A percentile compares a stretch with the other conserved stretches of the same genome.
These are phyloP conservation scores for Hypsizygus marmoreus DNA, from an alignment of 768 basidiomycete species.

Conservation along the genomic window DNA sequence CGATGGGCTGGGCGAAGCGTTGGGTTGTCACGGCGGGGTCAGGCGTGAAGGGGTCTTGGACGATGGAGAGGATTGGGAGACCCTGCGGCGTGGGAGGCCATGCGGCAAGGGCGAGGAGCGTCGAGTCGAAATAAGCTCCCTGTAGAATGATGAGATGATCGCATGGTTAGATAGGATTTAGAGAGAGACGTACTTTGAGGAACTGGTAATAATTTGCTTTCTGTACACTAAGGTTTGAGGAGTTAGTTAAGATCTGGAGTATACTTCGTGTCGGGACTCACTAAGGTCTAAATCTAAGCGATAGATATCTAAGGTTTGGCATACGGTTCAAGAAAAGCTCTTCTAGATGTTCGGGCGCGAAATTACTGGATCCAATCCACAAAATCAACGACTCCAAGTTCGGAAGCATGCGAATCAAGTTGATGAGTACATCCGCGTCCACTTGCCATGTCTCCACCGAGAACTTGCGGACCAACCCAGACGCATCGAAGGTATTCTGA, in stretches of 20 bases:
- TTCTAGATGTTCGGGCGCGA: conserved; percentile 80
- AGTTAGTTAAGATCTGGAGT: neutral
- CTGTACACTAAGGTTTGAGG: conserved; percentile 50
- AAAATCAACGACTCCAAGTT: conserved; percentile 52
- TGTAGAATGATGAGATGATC: conserved; percentile 25
- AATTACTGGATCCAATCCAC: conserved; percentile 74
- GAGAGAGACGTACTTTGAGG: conserved; percentile 55
- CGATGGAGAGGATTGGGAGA: conserved; percentile 55
- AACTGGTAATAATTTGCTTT: conserved; percentile 83
- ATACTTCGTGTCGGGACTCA: conserved; percentile 36
- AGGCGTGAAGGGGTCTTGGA: conserved; percentile 63
- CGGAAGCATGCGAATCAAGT: conserved; percentile 62
- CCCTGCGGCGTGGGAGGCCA: conserved; percentile 50
- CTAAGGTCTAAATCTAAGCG: conserved; percentile 84
- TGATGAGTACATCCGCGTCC: conserved; percentile 75
- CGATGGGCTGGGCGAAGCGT: conserved; percentile 82
- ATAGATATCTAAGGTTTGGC: conserved; percentile 48
- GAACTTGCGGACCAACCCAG: conserved; percentile 49
- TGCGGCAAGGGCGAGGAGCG: conserved; percentile 57
- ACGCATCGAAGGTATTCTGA: conserved; percentile 20
- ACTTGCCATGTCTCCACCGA: conserved; percentile 64
- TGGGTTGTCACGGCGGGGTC: conserved; percentile 28
- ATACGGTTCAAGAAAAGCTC: conserved; percentile 58
- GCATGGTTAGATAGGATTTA: neutral
- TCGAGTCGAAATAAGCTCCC: conserved; percentile 86